Base-by-base conservation (phyloP, 768 basidiomycete genomes). In the Rhizopogon roseolus region DNA sequence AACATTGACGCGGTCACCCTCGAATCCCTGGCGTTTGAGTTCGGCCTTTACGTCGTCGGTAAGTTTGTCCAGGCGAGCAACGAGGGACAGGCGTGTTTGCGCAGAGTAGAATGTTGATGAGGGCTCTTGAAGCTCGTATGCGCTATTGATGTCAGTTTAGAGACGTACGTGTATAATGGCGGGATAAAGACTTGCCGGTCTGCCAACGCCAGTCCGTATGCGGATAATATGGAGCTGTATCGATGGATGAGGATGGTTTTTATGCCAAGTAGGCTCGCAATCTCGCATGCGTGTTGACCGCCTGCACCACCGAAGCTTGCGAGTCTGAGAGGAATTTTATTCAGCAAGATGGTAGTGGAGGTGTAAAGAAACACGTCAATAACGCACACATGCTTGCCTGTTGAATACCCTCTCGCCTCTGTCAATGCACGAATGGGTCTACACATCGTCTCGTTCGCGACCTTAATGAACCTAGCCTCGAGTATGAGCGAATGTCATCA, bases 361-460 rank as follows among this genome's bases (percentile, higher is more conserved):
- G 3, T 10, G 45, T 17, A n/a, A n/a, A 44, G 32, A 48, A 16
- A 14, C 5, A 49, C 22, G 4, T 8, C 9, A 34, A 34, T 9
- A 32, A 52, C 73, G 46, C 60, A 81, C 80, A 80, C 71, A 63
- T 97, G 94, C 59, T 84, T 85, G 1, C 82, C 79, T 0, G 89
- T 89, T 3, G 90, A 86, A 67, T 91, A 82, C 25, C 94, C 94
- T 41, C 90, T 76, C 2, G 93, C 91, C 67, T 97, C 94, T 0
- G 94, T 97, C 59, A 96, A 68, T 2, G 92, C 85, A 3, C 95
- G 84, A 53, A 98, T 96, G 7, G 95, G 95, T 44, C 95, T 75
- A 58, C 86, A 89, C 94, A 98, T 98, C 0, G 92, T 94, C 73
- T 98, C 95, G 61, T 97, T 97, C 8, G 94, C 94, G 9, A 96